Evolutionary conservation across 176 grass and related monocot genomes (phyloP), one percentile per base, ranked within the genome.

Genomic region (Tuctoria greenei): DNA sequence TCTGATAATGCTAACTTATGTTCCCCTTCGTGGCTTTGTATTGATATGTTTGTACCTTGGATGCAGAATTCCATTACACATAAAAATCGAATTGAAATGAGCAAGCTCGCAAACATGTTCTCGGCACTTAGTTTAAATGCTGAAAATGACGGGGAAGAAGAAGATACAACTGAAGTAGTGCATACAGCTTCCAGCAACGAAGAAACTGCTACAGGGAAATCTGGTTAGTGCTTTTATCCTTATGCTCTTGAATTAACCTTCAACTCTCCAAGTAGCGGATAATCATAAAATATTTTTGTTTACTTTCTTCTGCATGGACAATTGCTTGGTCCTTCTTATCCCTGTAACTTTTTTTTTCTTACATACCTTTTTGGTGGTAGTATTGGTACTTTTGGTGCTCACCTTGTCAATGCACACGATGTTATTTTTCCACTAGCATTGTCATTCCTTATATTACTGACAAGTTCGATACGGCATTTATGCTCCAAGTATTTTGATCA

Each of bases 61-160:
- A 20, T 69, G 6, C 27, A 76, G 64, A 47, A 5, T 42, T n/a
- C n/a, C 11, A 26, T 21, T 39, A 71, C 37, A 57, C 2, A 10
- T 31, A n/a, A 10, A 0, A 0, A 62, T 40, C 24, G 44, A 77
- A 35, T 43, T 75, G 21, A 72, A 38, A 92, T 92, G 90, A 85
- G 72, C 46, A 79, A 56, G 55, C 69, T 83, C 43, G 37, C 66
- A 12, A 92, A 88, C 50, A 45, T 58, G 64, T 92, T 92, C 56
- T 79, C 83, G 16, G 36, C 79, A 58, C 90, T 92, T 45, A 12
- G 24, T n/a, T 55, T 92, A 9, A 75, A 80, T 57, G 82, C 41
- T 55, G 79, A 85, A 75, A 71, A 67, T 62, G 79, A 75, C 72
- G 73, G 46, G 18, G 82, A 71, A 25, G 78, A 67, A 41, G 69